A percentile compares a stretch with the other conserved stretches of the same genome.
Evolutionary conservation across 495 filamentous ascomycete species (phyloP).

Genomic region (Penicillium coprophilum): DNA sequence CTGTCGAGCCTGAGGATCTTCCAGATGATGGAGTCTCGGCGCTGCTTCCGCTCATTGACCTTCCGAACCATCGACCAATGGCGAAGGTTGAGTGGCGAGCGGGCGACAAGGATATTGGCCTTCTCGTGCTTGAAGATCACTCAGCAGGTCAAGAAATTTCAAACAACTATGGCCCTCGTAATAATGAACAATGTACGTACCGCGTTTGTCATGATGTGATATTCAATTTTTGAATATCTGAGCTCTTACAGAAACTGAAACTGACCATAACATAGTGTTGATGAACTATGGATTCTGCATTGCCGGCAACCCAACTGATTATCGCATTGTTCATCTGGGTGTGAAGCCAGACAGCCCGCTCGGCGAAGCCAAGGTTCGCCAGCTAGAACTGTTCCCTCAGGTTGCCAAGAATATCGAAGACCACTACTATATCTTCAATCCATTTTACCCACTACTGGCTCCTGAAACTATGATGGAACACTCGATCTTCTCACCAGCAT

Average conservation of each 20-base stretch:
- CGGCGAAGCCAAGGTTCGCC: slow-evolving; percentile 35
- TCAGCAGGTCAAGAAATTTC: slow-evolving; percentile 53
- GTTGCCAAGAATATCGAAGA: slow-evolving; percentile 35
- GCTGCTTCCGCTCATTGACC: slow-evolving; percentile 62
- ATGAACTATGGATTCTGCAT: slow-evolving; percentile 70
- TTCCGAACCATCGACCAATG: slow-evolving; percentile 57
- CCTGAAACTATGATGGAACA: slow-evolving; percentile 40
- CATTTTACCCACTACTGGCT: slow-evolving; percentile 43
- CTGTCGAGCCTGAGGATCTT: slow-evolving; percentile 31
- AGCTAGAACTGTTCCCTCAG: slow-evolving; percentile 36
- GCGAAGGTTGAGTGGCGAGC: slow-evolving; percentile 63
- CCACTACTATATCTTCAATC: slow-evolving; percentile 50
- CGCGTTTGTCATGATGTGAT: background rate
- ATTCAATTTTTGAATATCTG: background rate
- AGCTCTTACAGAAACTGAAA: slow-evolving; percentile 1
- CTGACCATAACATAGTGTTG: slow-evolving; percentile 46
- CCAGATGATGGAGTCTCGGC: slow-evolving; percentile 47
- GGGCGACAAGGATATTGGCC: slow-evolving; percentile 43
- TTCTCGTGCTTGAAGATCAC: slow-evolving; percentile 47
- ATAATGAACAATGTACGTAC: slow-evolving; percentile 62
- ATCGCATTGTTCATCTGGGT: slow-evolving; percentile 48
- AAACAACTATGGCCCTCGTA: slow-evolving; percentile 69
- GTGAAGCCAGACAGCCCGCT: slow-evolving; percentile 45
- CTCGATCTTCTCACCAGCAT: slow-evolving; percentile 46
- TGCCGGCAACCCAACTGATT: slow-evolving; percentile 55